Percentiles rank a stretch among this genome's conserved stretches.
These are phyloP conservation scores for Globisporangium apiculatum DNA, from an alignment of 352 stramenopile species.

Conservation along the genomic window DNA sequence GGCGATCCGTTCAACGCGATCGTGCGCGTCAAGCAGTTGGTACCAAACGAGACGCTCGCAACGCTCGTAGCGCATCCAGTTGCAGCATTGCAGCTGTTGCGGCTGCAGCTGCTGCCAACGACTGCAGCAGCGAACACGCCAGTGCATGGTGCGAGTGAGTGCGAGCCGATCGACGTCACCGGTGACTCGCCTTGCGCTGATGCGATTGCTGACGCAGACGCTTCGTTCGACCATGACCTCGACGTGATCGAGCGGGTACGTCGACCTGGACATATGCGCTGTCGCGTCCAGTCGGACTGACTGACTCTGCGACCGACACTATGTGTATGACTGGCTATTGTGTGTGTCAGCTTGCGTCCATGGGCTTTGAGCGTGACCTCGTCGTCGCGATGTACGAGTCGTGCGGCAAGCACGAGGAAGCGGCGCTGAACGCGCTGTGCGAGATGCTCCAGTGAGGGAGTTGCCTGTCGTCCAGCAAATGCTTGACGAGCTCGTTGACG, in stretches of 20 bases:
- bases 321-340: too few relatives aligned
- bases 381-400: slow-evolving; percentile 45
- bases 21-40: slow-evolving; percentile 39
- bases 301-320: too few relatives aligned
- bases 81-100: slow-evolving; percentile 27
- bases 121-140: neutral
- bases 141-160: slow-evolving; percentile 1
- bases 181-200: neutral
- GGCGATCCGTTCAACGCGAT: slow-evolving; percentile 40
- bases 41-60: slow-evolving; percentile 25
- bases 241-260: slow-evolving; percentile 28
- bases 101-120: slow-evolving; percentile 1
- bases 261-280: neutral
- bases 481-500: slow-evolving; percentile 74
- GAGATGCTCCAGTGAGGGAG: slow-evolving; percentile 25
- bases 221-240: slow-evolving; percentile 5
- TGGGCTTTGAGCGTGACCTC: slow-evolving; percentile 54
- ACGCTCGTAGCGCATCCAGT: slow-evolving; percentile 42
- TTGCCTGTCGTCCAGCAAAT: slow-evolving; percentile 15
- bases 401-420: slow-evolving; percentile 62
- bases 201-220: slow-evolving; percentile 1
- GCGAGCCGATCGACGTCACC: slow-evolving; percentile 14
- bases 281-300: too few relatives aligned
- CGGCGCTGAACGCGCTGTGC: slow-evolving; percentile 64
- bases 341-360: slow-evolving; percentile 30